A percentile compares a stretch with the other conserved stretches of the same genome.
Evolutionary conservation across 2,329 filamentous ascomycete genomes (phyloP).

Genomic region (Bretziella fagacearum): DNA sequence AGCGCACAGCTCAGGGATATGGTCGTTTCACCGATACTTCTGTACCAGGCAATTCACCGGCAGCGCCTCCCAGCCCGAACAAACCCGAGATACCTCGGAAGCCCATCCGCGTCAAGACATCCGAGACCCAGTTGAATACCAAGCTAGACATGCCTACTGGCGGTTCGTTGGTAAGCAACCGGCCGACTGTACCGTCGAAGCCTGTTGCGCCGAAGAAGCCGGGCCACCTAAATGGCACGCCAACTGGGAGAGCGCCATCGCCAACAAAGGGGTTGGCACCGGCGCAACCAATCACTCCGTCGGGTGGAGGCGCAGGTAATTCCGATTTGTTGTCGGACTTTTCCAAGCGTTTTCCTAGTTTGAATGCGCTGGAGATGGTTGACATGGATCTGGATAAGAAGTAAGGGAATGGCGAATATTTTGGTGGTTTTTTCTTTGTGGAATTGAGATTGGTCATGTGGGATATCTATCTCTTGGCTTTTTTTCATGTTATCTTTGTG

Average conservation of each 20-base stretch:
- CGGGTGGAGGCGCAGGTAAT: slow-evolving; percentile 36
- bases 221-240: slow-evolving; percentile 39
- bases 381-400: slow-evolving; percentile 40
- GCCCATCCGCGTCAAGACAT: slow-evolving; percentile 9
- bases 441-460: too few species aligned
- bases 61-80: not conserved
- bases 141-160: slow-evolving; percentile 11
- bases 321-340: slow-evolving; percentile 54
- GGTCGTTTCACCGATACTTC: slow-evolving; percentile 58
- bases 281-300: slow-evolving; percentile 23
- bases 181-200: slow-evolving; percentile 18
- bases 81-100: slow-evolving; percentile 11
- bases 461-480: not conserved
- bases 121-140: slow-evolving; percentile 16
- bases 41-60: not conserved
- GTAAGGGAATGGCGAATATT: not conserved
- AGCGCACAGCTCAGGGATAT: slow-evolving; percentile 70
- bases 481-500: not conserved
- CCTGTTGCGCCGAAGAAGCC: slow-evolving; percentile 46
- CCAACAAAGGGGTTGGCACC: slow-evolving; percentile 22
- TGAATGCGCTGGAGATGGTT: slow-evolving; percentile 77
- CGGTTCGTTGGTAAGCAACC: not conserved
- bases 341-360: slow-evolving; percentile 68
- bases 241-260: slow-evolving; percentile 26
- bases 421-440: not conserved